Percentiles rank a stretch among this genome's conserved stretches.
Evolutionary conservation across 1,284 basidiomycete species (phyloP).

Genomic region (Ceratobasidium sp.): DNA sequence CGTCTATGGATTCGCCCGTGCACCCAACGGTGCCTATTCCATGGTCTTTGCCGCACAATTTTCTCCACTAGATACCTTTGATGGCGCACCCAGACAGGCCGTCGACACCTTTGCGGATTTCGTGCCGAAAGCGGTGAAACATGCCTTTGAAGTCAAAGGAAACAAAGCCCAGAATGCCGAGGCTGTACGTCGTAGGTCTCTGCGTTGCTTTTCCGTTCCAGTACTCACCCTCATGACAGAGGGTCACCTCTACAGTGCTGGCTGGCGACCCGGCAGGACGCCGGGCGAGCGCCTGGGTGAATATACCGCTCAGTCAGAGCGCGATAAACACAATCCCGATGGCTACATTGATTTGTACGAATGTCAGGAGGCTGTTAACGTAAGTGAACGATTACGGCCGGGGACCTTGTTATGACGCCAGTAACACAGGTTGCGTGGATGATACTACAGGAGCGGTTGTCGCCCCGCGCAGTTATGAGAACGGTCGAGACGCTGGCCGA

Average conservation of each 20-base stretch:
- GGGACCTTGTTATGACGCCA: background rate
- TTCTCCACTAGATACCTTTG: background rate
- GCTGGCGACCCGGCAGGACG: conserved; percentile 4
- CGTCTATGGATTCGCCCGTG: background rate
- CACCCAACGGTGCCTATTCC: background rate
- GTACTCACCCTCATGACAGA: background rate
- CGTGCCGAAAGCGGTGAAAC: background rate
- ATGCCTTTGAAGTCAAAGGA: background rate
- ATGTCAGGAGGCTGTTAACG: background rate
- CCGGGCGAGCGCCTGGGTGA: background rate
- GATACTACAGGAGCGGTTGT: background rate
- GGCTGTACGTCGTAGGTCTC: background rate
- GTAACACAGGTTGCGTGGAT: conserved; percentile 3
- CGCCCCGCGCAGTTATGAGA: background rate
- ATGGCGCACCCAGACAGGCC: background rate
- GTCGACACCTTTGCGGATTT: background rate
- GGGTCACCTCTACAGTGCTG: background rate
- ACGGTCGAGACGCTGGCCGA: background rate
- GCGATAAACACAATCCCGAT: background rate
- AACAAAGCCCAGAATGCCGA: background rate
- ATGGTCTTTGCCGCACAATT: conserved; percentile 2
- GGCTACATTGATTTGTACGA: conserved; percentile 2
- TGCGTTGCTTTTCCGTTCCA: background rate
- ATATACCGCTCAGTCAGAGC: background rate
- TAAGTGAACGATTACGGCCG: background rate